A percentile compares a stretch with the other conserved stretches of the same genome.
phyloP scores from a whole-genome alignment of 148 eudicot species.

The Silene latifolia region DNA sequence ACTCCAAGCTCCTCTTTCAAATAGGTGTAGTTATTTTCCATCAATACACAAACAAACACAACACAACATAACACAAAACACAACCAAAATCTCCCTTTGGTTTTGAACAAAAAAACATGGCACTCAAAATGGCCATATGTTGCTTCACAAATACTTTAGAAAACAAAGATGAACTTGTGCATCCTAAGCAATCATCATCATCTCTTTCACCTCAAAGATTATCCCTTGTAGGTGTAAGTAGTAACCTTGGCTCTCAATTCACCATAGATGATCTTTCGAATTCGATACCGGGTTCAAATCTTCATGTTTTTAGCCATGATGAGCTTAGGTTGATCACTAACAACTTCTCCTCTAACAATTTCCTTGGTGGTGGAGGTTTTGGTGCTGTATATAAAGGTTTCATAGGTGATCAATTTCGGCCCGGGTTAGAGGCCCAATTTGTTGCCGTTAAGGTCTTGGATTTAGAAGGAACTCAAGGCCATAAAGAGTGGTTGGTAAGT shows the following conservation, averaged over 20 bases:
- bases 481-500: constrained; percentile 91
- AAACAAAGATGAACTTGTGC: constrained; percentile 25
- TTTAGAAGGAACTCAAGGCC: constrained; percentile 84
- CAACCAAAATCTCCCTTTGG: not conserved
- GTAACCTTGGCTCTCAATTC: constrained; percentile 47
- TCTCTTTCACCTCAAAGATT: constrained; percentile 43
- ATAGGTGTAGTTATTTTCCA: constrained; percentile 3
- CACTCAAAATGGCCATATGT: constrained; percentile 34
- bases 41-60: constrained; percentile 13
- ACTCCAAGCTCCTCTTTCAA: constrained; percentile 23
- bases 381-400: constrained; percentile 93
- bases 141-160: constrained; percentile 27
- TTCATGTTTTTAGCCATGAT: constrained; percentile 57
- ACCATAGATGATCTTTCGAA: constrained; percentile 52
- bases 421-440: constrained; percentile 70
- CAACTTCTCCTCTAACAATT: constrained; percentile 52
- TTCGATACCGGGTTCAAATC: constrained; percentile 59
- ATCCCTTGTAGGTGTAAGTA: constrained; percentile 50
- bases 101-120: constrained; percentile 14
- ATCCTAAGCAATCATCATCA: constrained; percentile 32
- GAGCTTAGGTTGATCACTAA: constrained; percentile 68
- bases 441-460: constrained; percentile 91
- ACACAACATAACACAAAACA: not conserved
- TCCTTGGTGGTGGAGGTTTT: constrained; percentile 92
- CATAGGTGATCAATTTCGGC: constrained; percentile 49